Base-by-base conservation (phyloP, 768 basidiomycete genomes). In the Lactarius evosmus region DNA sequence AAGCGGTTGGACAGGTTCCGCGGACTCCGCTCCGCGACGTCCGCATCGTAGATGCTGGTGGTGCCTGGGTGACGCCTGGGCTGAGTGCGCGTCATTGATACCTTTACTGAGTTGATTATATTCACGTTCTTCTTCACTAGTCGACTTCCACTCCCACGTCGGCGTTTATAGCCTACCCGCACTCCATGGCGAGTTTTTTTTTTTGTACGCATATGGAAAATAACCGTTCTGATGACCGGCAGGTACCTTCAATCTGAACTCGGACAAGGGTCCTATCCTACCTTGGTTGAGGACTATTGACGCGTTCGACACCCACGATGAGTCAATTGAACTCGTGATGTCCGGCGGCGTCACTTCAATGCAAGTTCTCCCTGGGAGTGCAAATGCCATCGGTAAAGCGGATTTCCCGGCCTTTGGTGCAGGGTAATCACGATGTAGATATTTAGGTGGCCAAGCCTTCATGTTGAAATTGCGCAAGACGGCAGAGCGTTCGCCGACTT, bases 311-410 rank as follows among this genome's bases (percentile, higher is more conserved):
- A 93, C 91, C 0, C 90, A 93, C 64, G 94, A 95, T 70, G 84
- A 86, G 44, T 80, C 87, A 1, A 87, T 87, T 72, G 78, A 78
- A 61, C 79, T 92, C 17, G 83, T 90, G 3, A 86, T 94, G 59
- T 82, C 95, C 3, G 94, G 94, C 12, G 95, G 95, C 16, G 87
- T 96, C 36, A 96, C 95, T 0, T 88, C 93, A 2, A 86, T 83
- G 17, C 88, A 92, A 69, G 79, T 95, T 44, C 76, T 95, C 4
- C 91, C 94, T 9, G 94, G 93, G 7, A 86, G 83, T 59, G 82
- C 74, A 30, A 89, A 91, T 74, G 85, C 83, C 44, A 89, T 93
- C 55, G 91, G 91, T 89, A 68, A 29, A 56, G 25, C 9, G 19
- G 4, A 72, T 71, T 12, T 36, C 7, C 5, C 16, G 25, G 22